phyloP scores from a whole-genome alignment of 495 filamentous ascomycete genomes.

The Aspergillus sclerotiicarbonarius region DNA sequence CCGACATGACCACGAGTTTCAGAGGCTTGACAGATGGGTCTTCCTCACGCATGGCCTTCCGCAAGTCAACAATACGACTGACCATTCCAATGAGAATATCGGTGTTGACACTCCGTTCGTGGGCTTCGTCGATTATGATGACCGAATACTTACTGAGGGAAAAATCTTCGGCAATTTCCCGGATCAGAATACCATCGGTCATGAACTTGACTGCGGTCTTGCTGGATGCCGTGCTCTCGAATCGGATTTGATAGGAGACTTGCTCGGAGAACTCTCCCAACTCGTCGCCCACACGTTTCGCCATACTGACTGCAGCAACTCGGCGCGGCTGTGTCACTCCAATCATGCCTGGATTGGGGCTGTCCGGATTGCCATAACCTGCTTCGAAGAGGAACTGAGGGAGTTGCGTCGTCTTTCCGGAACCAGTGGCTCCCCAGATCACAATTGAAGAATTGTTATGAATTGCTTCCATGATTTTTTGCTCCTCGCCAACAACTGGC shows the following conservation, averaged over 20 bases:
- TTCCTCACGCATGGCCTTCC: slow-evolving; percentile 61
- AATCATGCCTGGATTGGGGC: slow-evolving; percentile 85
- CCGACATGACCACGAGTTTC: slow-evolving; percentile 98
- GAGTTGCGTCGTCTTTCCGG: slow-evolving; percentile 95
- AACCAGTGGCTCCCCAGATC: slow-evolving; percentile 94
- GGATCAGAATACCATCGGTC: slow-evolving; percentile 94
- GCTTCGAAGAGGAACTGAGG: slow-evolving; percentile 95
- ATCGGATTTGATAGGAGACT: slow-evolving; percentile 93
- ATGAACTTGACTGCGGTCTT: slow-evolving; percentile 98
- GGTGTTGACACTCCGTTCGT: slow-evolving; percentile 96
- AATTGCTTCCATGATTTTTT: slow-evolving; percentile 97
- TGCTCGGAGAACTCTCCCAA: slow-evolving; percentile 64
- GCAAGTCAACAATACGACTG: slow-evolving; percentile 82
- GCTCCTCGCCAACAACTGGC: slow-evolving; percentile 91
- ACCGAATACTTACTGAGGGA: slow-evolving; percentile 88
- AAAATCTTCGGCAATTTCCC: slow-evolving; percentile 90
- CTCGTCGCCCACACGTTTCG: slow-evolving; percentile 84
- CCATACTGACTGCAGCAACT: slow-evolving; percentile 93
- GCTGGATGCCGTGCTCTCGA: slow-evolving; percentile 77
- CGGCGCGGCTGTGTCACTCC: slow-evolving; percentile 92
- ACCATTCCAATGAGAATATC: slow-evolving; percentile 97
- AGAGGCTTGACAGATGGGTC: slow-evolving; percentile 67
- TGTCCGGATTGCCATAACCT: slow-evolving; percentile 76
- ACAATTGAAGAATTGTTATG: slow-evolving; percentile 83
- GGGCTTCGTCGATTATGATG: slow-evolving; percentile 94